Conservation (phyloP, 345 rosid species). For the Salix viminalis region DNA sequence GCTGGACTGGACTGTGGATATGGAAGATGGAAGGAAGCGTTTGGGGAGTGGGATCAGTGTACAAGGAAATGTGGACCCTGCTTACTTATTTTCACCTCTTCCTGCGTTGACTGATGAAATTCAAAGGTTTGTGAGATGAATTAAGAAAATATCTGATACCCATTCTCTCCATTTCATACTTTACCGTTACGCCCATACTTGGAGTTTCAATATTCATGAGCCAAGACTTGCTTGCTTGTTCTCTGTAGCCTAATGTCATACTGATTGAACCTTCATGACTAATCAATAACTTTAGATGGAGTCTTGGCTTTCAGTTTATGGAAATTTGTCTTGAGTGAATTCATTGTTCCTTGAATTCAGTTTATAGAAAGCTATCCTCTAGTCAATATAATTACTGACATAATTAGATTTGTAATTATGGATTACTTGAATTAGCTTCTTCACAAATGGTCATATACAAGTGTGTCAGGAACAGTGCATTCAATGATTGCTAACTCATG, state of each 20-base stretch:
- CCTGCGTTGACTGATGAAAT: conserved; percentile 81
- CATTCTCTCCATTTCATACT: neutral
- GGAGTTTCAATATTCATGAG: neutral
- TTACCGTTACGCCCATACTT: neutral
- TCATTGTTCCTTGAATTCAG: neutral
- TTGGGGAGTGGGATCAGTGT: conserved; percentile 61
- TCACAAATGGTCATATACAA: neutral
- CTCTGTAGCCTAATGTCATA: neutral
- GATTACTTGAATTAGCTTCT: neutral
- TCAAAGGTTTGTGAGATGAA: conserved; percentile 39
- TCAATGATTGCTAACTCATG: neutral
- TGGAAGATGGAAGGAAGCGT: conserved; percentile 84
- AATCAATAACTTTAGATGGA: neutral
- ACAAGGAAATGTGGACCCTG: conserved; percentile 93
- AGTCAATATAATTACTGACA: neutral
- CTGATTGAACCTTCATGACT: neutral
- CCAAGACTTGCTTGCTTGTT: neutral
- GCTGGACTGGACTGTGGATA: conserved; percentile 95
- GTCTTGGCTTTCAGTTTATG: neutral
- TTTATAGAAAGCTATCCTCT: neutral
- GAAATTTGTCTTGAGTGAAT: neutral
- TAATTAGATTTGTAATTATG: neutral
- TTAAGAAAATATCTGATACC: neutral
- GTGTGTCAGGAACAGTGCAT: neutral
- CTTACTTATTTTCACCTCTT: conserved; percentile 69